Conservation (phyloP, 2,329 filamentous ascomycete species). For the Exutisphaerella laricina region DNA sequence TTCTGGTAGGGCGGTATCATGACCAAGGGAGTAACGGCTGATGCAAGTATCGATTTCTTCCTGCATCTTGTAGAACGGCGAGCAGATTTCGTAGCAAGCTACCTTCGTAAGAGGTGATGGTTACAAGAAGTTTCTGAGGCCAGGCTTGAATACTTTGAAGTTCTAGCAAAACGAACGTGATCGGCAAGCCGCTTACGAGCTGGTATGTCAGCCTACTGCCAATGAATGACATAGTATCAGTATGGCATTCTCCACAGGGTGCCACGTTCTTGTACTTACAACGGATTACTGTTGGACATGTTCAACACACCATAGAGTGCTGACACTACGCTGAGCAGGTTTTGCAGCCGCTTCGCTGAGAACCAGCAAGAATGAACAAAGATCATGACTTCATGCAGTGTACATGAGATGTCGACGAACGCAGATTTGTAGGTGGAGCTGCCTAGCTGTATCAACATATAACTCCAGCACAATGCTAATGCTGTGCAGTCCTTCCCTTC, state of each 20-base stretch:
- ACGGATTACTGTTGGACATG: neutral
- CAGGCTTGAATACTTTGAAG: too few species aligned
- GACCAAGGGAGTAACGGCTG: too few species aligned
- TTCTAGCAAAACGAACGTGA: too few species aligned
- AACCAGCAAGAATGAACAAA: neutral
- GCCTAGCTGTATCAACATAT: neutral
- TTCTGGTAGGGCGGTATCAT: too few species aligned
- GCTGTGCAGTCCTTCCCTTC: neutral
- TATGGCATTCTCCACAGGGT: neutral
- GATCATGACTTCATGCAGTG: neutral
- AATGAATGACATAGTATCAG: neutral
- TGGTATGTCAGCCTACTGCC: neutral
- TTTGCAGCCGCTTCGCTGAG: neutral
- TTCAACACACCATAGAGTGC: neutral
- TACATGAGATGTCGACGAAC: neutral
- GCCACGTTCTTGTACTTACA: neutral
- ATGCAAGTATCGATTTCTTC: too few species aligned
- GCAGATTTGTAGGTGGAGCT: conserved; percentile 1
- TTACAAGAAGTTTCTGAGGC: too few species aligned
- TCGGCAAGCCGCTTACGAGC: conserved; percentile 2
- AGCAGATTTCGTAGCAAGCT: too few species aligned
- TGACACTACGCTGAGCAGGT: neutral
- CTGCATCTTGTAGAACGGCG: too few species aligned
- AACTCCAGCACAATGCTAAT: neutral
- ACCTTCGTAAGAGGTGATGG: too few species aligned